Evolutionary conservation across 495 filamentous ascomycete species (phyloP).

Genomic region (Haplographium delicatum): DNA sequence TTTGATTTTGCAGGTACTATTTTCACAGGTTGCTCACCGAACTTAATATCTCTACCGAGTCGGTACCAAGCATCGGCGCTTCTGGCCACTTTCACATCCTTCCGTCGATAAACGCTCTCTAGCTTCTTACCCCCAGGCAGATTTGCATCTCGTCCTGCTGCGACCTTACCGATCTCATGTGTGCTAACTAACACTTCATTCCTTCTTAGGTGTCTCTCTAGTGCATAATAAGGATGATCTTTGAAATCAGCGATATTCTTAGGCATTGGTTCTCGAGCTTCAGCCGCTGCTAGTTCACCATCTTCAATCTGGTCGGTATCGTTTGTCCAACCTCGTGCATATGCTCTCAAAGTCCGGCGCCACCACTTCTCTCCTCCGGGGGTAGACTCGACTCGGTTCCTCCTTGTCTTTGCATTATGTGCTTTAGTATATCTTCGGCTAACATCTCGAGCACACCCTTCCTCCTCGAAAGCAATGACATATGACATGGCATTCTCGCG

Average conservation of each 20-base stretch:
- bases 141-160: slow-evolving; percentile 50
- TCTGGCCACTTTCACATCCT: slow-evolving; percentile 69
- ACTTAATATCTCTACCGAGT: slow-evolving; percentile 68
- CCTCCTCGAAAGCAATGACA: slow-evolving; percentile 75
- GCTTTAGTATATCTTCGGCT: slow-evolving; percentile 73
- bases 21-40: slow-evolving; percentile 73
- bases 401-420: slow-evolving; percentile 84
- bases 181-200: slow-evolving; percentile 73
- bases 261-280: slow-evolving; percentile 80
- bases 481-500: slow-evolving; percentile 70
- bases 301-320: slow-evolving; percentile 80
- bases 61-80: slow-evolving; percentile 86
- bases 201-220: slow-evolving; percentile 80
- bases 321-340: slow-evolving; percentile 46
- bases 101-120: slow-evolving; percentile 70
- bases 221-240: slow-evolving; percentile 82
- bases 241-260: slow-evolving; percentile 88
- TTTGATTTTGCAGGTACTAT: slow-evolving; percentile 43
- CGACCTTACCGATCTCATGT: slow-evolving; percentile 68
- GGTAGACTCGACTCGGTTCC: slow-evolving; percentile 64
- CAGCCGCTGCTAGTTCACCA: slow-evolving; percentile 62
- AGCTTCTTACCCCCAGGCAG: slow-evolving; percentile 44
- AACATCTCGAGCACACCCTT: slow-evolving; percentile 71
- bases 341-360: slow-evolving; percentile 53
- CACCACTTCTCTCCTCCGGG: slow-evolving; percentile 69